Conservation (phyloP, 2,329 filamentous ascomycete species). For the Rugonectria rugulosa region DNA sequence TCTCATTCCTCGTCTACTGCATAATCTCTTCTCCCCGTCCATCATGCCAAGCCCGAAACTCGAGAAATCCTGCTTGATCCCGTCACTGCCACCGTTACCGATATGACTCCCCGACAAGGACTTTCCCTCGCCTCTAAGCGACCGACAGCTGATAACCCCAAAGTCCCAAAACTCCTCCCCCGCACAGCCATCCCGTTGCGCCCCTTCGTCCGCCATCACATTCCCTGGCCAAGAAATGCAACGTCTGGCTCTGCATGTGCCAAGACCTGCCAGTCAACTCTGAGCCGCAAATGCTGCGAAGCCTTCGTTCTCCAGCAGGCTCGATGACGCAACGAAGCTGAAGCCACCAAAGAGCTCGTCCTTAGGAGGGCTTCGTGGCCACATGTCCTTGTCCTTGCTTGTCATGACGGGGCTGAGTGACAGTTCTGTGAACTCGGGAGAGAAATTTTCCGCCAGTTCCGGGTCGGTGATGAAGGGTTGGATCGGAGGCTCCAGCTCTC, state of each 20-base stretch:
- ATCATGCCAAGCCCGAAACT: constrained; percentile 5
- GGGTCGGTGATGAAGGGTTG: constrained; percentile 94
- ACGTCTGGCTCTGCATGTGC: background rate
- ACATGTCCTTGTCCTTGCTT: constrained; percentile 52
- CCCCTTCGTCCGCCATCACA: constrained; percentile 4
- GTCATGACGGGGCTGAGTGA: constrained; percentile 76
- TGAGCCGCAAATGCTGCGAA: constrained; percentile 45
- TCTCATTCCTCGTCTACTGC: background rate
- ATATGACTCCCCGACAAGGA: background rate
- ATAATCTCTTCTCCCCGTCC: background rate
- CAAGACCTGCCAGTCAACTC: constrained; percentile 20
- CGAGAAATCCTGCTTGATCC: background rate
- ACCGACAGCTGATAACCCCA: constrained; percentile 10
- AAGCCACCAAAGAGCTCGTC: constrained; percentile 70
- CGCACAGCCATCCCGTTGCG: background rate
- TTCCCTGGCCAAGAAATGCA: background rate
- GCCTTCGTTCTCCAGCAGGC: constrained; percentile 59
- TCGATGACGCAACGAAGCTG: constrained; percentile 68
- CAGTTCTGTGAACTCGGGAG: constrained; percentile 87
- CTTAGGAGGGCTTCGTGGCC: constrained; percentile 50
- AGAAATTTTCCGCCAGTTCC: constrained; percentile 95
- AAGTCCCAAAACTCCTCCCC: constrained; percentile 5
- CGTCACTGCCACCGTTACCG: background rate
- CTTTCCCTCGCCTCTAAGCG: background rate
- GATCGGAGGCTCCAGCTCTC: constrained; percentile 89